Evolutionary conservation across 495 filamentous ascomycete genomes (phyloP), one percentile per base, ranked within the genome.

Genomic region (Xylaria palmicola): DNA sequence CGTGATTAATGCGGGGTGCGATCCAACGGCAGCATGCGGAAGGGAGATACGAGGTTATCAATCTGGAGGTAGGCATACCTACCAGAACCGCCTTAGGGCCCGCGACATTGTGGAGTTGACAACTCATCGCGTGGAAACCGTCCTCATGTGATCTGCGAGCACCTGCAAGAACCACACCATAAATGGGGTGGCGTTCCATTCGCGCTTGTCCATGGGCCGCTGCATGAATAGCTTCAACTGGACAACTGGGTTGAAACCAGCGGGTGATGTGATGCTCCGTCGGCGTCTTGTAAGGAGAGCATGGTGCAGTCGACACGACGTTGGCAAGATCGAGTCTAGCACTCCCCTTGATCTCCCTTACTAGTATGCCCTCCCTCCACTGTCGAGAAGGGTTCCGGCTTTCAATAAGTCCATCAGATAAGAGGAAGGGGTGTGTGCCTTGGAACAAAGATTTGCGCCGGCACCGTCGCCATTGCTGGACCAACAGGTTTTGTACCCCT

Each of bases 131-230:
- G 17, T 17, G 58, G 34, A 44, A 54, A 36, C 49, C 30, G 39
- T 55, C 24, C 59, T 61, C 59, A 61, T 61, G 59, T 61, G 59
- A 61, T 61, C 59, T 41, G 49, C 36, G 41, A 60, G 24, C 47
- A 48, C 29, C 59, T 55, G 59, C 50, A 61, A 47, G 50, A 61
- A 55, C 58, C 49, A 60, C 50, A 60, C 58, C 58, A 51, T 13
- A 60, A 30, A 26, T 37, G 26, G 12, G 50, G 58, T 53, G 40
- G 58, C 30, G 50, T 40, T 36, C 30, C 36, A 24, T 36, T n/a
- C n/a, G 36, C 27, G n/a, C 57, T 47, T 44, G 32, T 20, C 44
- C 47, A 52, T 60, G 44, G 49, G 57, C 47, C 27, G 37, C 47
- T 37, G 37, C 39, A 52, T 34, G 36, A 19, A 41, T 52, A 52